These are phyloP conservation scores for Dalbergia cochinchinensis DNA, from an alignment of 306 rosid genomes.

Conservation along the genomic window DNA sequence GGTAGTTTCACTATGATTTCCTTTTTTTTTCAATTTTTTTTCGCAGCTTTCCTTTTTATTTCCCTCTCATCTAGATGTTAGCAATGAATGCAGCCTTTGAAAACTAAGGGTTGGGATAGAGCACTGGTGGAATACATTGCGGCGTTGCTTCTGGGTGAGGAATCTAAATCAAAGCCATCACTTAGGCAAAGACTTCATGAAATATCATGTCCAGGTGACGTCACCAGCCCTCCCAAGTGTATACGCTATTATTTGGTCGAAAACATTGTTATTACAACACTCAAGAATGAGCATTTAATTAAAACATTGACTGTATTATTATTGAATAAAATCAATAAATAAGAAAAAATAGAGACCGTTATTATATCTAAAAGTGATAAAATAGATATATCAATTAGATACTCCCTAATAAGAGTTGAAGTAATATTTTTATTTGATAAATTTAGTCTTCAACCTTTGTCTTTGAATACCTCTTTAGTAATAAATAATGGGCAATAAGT, in stretches of 20 bases:
- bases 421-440: conserved; percentile 1
- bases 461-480: conserved; percentile 2
- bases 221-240: conserved; percentile 31
- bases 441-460: conserved; percentile 2
- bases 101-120: conserved; percentile 90
- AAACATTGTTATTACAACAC: no score
- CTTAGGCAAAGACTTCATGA: conserved; percentile 69
- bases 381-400: no score
- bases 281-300: no score
- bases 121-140: conserved; percentile 86
- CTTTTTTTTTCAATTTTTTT: conserved; percentile 11
- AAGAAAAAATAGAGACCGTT: no score
- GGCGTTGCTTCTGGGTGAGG: conserved; percentile 79
- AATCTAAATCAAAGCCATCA: conserved; percentile 65
- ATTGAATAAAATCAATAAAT: no score
- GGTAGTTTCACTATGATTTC: conserved; percentile 54
- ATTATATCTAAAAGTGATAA: no score
- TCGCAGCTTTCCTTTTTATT: background rate
- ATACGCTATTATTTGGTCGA: background rate
- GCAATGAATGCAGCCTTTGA: conserved; percentile 73
- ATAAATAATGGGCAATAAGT: background rate
- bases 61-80: conserved; percentile 45
- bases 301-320: no score
- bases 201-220: conserved; percentile 90
- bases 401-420: no score